Base-by-base conservation (phyloP, 371 early-diverging fungal species). In the Conidiobolus incongruus region DNA sequence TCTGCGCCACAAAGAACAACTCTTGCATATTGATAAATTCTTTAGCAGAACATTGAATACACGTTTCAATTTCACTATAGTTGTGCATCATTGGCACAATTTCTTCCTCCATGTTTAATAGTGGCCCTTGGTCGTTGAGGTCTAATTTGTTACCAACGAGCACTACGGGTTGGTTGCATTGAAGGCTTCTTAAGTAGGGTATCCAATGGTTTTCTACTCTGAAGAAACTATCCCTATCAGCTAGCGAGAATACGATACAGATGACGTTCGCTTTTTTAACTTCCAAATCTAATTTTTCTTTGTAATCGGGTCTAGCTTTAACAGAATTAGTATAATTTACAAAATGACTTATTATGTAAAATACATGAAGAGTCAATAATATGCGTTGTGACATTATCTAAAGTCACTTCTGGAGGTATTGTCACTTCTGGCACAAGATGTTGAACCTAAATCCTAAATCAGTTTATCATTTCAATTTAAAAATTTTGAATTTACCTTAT, bases 1-100 rank as follows among this genome's bases (percentile, higher is more conserved):
- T 91, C 65, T 91, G 92, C 1, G 93, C 93, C 68, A 94, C 93
- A 61, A 92, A 96, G 47, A 96, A 96, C n/a, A 94, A 85, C 60
- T 96, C 97, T 0, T 90, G 78, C 2, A 93, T 88, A 52, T 93
- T 94, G 37, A 91, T 59, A 21, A 83, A 60, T 51, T 81, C 78
- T 55, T 86, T 87, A n/a, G 93, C 85, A 1, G 92, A 91, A 54
- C 92, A 93, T 55, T 96, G 94, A 23, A 94, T 81, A 55, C 93
- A 89, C 0, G 92, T 90, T 56, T 96, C 97, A n/a, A 96, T 89
- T 61, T 93, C 94, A 66, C 87, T 89, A 67, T 86, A 92, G 52
- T 91, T 91, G 58, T 83, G 85, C 96, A 95, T 95, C 16, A 95
- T 77, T 2, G 92, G 91, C 45, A 84, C 76, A 11, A 93, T 81